These are phyloP conservation scores for Phialocephala sp. DNA, from an alignment of 2,329 filamentous ascomycete genomes.

Conservation along the genomic window DNA sequence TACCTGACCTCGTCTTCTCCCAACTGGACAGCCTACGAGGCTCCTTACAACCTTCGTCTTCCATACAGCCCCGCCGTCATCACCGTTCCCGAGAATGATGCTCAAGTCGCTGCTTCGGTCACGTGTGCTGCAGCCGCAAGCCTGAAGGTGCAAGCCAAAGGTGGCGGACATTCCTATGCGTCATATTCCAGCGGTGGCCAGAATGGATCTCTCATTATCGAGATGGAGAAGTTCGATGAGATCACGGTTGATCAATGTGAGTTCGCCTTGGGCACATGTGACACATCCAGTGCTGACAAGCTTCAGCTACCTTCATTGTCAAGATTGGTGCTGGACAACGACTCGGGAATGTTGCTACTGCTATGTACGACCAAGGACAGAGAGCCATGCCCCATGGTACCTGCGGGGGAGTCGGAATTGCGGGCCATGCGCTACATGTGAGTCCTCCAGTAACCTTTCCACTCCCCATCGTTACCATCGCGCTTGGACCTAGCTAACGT, in stretches of 20 bases:
- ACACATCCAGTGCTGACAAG: background rate
- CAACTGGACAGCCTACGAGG: conserved; percentile 26
- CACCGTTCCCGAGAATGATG: conserved; percentile 38
- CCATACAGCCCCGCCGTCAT: conserved; percentile 32
- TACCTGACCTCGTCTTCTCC: conserved; percentile 22
- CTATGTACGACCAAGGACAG: conserved; percentile 44
- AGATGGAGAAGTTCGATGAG: conserved; percentile 57
- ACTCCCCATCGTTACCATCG: too few species aligned
- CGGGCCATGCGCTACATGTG: conserved; percentile 51
- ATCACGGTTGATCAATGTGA: conserved; percentile 55
- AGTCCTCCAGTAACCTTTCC: background rate
- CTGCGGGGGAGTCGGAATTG: conserved; percentile 52
- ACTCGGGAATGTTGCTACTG: conserved; percentile 50
- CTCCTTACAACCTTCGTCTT: conserved; percentile 37
- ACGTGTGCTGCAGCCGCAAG: conserved; percentile 50
- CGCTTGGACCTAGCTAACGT: background rate
- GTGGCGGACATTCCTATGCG: conserved; percentile 62
- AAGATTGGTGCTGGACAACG: conserved; percentile 49
- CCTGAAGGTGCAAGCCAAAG: conserved; percentile 56
- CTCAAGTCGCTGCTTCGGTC: conserved; percentile 51
- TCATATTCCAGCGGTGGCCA: conserved; percentile 53
- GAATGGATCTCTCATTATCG: conserved; percentile 58
- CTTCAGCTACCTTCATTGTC: conserved; percentile 29
- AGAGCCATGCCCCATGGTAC: conserved; percentile 51
- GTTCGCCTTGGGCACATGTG: background rate